Evolutionary conservation across 2,329 filamentous ascomycete species (phyloP), one percentile per base, ranked within the genome.

Genomic region (Clarireedia hainanense): DNA sequence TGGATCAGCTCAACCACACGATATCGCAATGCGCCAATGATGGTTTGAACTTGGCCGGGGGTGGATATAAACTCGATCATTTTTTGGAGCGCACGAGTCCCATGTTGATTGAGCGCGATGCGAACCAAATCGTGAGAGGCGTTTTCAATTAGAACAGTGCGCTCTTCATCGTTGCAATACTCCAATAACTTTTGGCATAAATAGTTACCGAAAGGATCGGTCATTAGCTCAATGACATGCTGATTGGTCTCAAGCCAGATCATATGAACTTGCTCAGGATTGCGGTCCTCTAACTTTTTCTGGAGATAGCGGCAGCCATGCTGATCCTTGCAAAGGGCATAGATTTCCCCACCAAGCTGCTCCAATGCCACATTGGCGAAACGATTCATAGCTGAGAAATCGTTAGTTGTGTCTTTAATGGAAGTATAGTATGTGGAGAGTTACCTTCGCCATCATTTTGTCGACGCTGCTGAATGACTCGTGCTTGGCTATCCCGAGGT

Each of bases 51-150:
- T 73, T 99, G 94, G 67, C 88, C 84, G 3, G 84, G 80, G 26
- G 89, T 95, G 52, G 86, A 88, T 67, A 99, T 89, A 70, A 89
- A 95, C 73, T 99, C 94, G 63, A 99, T 99, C 94, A 99, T 99
- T 80, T 97, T 99, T 76, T 99, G 94, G 57, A 99, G 76, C 60
- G 94, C 94, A 53, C 94, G 85, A 57, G 94, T 99, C 64, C 94
- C 94, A 70, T 99, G 94, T 75, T 96, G 92, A 73, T 99, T 97
- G 58, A 97, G 77, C 26, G 94, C 94, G 68, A 99, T 96, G 65
- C 86, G 86, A 24, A 95, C 90, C 78, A 99, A 89, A 61, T 92
- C 85, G 52, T 85, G 80, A 17, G 90, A 84, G 42, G 94, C 91
- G 65, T 95, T 96, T 72, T 91, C 85, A 65, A 99, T 95, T 60